Evolutionary conservation across 441 rosid species (phyloP).

Genomic region (Adansonia grandidieri): DNA sequence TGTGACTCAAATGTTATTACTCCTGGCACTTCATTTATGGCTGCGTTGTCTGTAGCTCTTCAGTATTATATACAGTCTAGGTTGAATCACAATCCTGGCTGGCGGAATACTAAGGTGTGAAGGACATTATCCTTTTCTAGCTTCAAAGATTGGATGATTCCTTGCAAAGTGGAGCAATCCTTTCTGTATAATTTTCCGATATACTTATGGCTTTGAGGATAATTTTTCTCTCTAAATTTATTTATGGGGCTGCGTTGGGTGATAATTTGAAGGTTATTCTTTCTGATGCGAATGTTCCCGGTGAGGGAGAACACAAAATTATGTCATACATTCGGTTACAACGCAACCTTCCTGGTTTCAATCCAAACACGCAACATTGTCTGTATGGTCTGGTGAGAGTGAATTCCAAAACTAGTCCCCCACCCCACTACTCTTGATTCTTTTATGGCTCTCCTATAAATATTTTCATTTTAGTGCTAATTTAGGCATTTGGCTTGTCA

Average conservation of each 20-base stretch:
- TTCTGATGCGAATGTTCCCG: conserved; percentile 95
- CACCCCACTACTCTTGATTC: not conserved
- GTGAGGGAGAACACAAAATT: conserved; percentile 99
- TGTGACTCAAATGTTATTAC: conserved; percentile 95
- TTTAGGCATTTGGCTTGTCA: not conserved
- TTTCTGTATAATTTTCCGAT: conserved; percentile 39
- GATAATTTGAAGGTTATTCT: conserved; percentile 90
- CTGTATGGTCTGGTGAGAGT: conserved; percentile 85
- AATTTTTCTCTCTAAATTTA: conserved; percentile 61
- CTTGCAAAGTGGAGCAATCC: conserved; percentile 52
- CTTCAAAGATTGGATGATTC: conserved; percentile 49
- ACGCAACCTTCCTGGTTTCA: conserved; percentile 79
- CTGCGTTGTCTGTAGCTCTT: conserved; percentile 79
- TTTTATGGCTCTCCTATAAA: not conserved
- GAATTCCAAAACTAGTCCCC: not conserved
- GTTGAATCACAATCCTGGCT: conserved; percentile 80
- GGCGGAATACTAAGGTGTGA: conserved; percentile 83
- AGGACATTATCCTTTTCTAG: conserved; percentile 32
- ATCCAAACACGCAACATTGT: conserved; percentile 93
- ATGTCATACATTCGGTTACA: conserved; percentile 92
- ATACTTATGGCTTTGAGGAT: conserved; percentile 52
- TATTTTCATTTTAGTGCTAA: conserved; percentile 18
- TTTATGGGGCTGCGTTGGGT: conserved; percentile 65
- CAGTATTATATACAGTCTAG: conserved; percentile 87
- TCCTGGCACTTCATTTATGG: conserved; percentile 97